These are phyloP conservation scores for Kappamyces sp. DNA, from an alignment of 192 early-diverging fungal species.

Conservation along the genomic window DNA sequence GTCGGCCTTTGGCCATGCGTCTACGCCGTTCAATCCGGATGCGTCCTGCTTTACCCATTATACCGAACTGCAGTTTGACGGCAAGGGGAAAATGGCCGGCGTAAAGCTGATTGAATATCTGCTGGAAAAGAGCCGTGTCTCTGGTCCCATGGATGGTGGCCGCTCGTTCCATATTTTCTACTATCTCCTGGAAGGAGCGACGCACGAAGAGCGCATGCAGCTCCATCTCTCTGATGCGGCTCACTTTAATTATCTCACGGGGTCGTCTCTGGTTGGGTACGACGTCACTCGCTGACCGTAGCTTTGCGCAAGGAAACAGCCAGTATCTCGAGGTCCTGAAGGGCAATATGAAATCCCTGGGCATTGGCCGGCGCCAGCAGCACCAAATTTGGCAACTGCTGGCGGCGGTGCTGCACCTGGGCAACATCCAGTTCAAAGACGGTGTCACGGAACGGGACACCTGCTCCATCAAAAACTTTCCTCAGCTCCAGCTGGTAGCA, in stretches of 20 bases:
- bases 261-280: conserved; percentile 15
- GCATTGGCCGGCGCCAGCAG: conserved; percentile 56
- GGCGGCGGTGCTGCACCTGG: conserved; percentile 84
- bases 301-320: conserved; percentile 3
- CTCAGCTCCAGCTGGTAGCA: conserved; percentile 68
- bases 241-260: conserved; percentile 49
- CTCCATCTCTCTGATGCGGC: conserved; percentile 66
- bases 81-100: conserved; percentile 73
- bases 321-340: conserved; percentile 23
- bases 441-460: conserved; percentile 58
- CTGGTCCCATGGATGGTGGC: conserved; percentile 52
- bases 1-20: conserved; percentile 68
- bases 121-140: conserved; percentile 78
- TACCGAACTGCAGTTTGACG: conserved; percentile 85
- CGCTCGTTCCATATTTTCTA: conserved; percentile 94
- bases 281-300: neutral
- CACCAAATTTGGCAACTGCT: conserved; percentile 74
- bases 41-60: conserved; percentile 70
- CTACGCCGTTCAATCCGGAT: conserved; percentile 54
- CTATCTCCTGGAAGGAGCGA: conserved; percentile 73
- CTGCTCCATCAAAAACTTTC: conserved; percentile 65
- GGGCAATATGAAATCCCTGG: conserved; percentile 38
- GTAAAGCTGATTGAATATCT: conserved; percentile 76
- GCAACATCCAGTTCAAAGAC: conserved; percentile 79
- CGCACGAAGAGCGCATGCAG: conserved; percentile 62